Conservation (phyloP, 257 asterid species). For the Solanum chmielewskii region DNA sequence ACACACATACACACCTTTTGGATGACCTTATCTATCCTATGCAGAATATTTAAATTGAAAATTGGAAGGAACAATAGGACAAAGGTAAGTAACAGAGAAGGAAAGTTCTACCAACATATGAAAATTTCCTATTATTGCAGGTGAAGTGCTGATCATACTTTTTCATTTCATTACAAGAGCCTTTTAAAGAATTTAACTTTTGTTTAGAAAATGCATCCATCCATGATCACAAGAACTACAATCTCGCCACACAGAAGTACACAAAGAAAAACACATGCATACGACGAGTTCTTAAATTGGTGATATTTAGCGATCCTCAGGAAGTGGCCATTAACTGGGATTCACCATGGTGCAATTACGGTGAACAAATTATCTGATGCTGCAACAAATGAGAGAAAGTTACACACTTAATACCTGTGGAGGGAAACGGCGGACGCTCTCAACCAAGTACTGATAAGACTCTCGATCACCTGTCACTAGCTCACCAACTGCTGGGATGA, state of each 20-base stretch:
- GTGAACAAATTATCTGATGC: neutral
- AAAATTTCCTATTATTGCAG: neutral
- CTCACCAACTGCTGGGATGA: constrained; percentile 76
- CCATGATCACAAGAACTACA: neutral
- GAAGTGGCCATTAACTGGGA: neutral
- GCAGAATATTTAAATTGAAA: neutral
- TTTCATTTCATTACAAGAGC: neutral
- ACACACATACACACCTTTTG: neutral
- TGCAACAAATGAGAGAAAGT: neutral
- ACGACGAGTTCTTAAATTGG: neutral
- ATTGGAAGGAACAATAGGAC: neutral
- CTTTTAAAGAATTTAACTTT: neutral
- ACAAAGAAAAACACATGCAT: neutral
- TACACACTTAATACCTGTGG: constrained; percentile 41
- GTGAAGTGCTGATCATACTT: neutral
- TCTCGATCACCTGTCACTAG: constrained; percentile 82
- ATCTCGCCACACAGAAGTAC: neutral
- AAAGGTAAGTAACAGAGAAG: neutral
- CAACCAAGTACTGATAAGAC: constrained; percentile 80
- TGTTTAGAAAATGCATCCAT: neutral
- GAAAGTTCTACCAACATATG: neutral
- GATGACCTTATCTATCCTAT: neutral
- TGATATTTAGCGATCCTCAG: neutral
- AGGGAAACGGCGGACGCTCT: constrained; percentile 84
- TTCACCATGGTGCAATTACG: neutral